Conservation (phyloP, 2,329 filamentous ascomycete species). For the Aspergillus latus region DNA sequence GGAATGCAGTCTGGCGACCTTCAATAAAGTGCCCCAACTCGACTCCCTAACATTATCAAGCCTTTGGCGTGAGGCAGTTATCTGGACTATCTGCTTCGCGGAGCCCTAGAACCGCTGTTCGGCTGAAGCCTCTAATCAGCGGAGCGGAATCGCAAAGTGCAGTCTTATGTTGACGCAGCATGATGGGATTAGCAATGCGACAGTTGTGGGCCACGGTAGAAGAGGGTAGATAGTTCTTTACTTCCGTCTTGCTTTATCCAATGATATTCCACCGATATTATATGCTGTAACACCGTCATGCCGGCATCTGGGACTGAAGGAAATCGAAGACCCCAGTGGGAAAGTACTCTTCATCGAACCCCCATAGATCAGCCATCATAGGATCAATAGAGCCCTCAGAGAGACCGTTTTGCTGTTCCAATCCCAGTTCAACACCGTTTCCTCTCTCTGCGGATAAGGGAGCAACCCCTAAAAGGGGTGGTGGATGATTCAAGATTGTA, state of each 20-base stretch:
- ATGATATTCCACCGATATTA: background rate
- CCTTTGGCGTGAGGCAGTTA: no score
- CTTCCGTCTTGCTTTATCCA: background rate
- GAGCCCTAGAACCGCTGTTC: no score
- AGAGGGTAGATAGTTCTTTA: background rate
- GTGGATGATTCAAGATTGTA: slow-evolving; percentile 38
- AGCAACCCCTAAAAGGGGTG: slow-evolving; percentile 38
- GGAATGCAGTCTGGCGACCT: no score
- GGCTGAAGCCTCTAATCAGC: no score
- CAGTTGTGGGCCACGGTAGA: background rate
- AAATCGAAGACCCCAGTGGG: slow-evolving; percentile 45
- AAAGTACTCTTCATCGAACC: slow-evolving; percentile 44
- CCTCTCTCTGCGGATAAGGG: slow-evolving; percentile 41
- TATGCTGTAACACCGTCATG: slow-evolving; percentile 21
- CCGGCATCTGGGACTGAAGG: slow-evolving; percentile 44
- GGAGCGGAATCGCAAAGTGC: no score
- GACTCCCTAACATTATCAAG: no score
- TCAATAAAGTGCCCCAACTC: no score
- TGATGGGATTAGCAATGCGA: no score
- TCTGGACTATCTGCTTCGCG: no score
- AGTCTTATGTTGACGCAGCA: no score
- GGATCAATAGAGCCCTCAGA: slow-evolving; percentile 41
- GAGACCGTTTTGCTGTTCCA: slow-evolving; percentile 32
- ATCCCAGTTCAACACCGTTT: slow-evolving; percentile 28
- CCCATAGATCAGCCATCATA: slow-evolving; percentile 44